Evolutionary conservation across 2,329 filamentous ascomycete species (phyloP).

Genomic region (Chaetomium globosum): DNA sequence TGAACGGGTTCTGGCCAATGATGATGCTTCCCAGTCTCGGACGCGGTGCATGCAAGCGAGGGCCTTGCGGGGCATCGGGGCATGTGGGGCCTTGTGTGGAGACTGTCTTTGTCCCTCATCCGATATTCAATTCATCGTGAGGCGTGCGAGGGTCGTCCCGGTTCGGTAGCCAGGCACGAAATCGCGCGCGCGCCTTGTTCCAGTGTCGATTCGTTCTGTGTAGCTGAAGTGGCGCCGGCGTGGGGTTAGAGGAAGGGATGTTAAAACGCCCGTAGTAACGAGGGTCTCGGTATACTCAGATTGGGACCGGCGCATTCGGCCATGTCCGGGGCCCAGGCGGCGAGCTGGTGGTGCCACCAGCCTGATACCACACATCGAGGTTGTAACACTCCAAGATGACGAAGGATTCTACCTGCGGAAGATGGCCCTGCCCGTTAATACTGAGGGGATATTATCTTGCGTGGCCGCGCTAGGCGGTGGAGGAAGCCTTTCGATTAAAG

Average conservation of each 20-base stretch:
- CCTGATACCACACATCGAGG: too few species aligned
- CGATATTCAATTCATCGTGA: constrained; percentile 15
- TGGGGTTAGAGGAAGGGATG: not conserved
- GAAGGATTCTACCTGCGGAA: not conserved
- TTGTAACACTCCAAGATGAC: not conserved
- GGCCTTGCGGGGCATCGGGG: constrained; percentile 9
- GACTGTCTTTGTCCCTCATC: constrained; percentile 13
- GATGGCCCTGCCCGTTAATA: not conserved
- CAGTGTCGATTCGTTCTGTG: constrained; percentile 15
- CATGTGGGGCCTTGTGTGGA: constrained; percentile 7
- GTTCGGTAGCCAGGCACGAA: constrained; percentile 7
- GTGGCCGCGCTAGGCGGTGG: not conserved
- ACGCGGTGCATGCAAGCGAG: constrained; percentile 22
- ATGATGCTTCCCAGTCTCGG: constrained; percentile 17
- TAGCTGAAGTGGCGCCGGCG: not conserved
- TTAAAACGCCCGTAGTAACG: not conserved
- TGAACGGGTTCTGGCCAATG: constrained; percentile 19
- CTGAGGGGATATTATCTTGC: not conserved
- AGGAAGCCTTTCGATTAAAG: not conserved
- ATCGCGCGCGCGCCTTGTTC: not conserved
- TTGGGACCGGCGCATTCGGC: constrained; percentile 1
- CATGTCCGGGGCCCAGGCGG: constrained; percentile 2
- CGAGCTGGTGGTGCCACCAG: too few species aligned
- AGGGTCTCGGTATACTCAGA: not conserved
- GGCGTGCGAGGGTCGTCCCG: constrained; percentile 20